phyloP scores from a whole-genome alignment of 1,139 yeast species.

The Blastobotrys petasosporus region DNA sequence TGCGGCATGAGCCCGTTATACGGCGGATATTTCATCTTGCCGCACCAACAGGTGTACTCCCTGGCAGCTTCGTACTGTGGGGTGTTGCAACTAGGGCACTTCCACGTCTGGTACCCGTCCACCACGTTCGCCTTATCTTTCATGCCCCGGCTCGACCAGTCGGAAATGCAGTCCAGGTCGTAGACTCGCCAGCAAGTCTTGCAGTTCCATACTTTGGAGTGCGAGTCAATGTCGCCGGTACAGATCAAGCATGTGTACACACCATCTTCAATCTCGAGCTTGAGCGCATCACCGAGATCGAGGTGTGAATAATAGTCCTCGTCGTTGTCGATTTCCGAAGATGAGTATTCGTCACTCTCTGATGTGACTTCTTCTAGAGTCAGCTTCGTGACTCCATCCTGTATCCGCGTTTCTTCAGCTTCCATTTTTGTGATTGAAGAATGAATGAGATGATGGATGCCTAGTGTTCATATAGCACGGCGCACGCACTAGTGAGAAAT shows the following conservation, averaged over 20 bases:
- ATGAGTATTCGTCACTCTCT: not conserved
- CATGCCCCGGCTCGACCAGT: constrained; percentile 71
- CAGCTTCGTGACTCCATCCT: too few relatives aligned
- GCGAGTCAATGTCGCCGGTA: constrained; percentile 69
- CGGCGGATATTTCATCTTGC: constrained; percentile 63
- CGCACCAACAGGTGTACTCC: constrained; percentile 85
- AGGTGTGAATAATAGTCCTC: constrained; percentile 15
- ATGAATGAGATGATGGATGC: not conserved
- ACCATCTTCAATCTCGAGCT: constrained; percentile 57
- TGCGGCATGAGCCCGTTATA: constrained; percentile 63
- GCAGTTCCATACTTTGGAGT: constrained; percentile 71
- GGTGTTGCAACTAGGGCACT: constrained; percentile 81
- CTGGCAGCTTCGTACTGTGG: constrained; percentile 49
- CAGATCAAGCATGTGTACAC: constrained; percentile 76
- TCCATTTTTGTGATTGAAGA: not conserved
- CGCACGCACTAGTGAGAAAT: too few relatives aligned
- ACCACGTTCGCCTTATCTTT: constrained; percentile 16
- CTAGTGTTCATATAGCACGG: not conserved
- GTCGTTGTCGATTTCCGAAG: not conserved
- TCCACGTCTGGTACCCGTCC: constrained; percentile 50
- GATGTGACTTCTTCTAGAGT: too few relatives aligned
- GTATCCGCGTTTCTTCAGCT: not conserved
- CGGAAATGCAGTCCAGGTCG: constrained; percentile 71
- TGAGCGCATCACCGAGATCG: constrained; percentile 32
- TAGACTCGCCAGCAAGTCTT: constrained; percentile 67